Base-by-base conservation (phyloP, 2,329 filamentous ascomycete genomes). In the Monosporascus ibericus region DNA sequence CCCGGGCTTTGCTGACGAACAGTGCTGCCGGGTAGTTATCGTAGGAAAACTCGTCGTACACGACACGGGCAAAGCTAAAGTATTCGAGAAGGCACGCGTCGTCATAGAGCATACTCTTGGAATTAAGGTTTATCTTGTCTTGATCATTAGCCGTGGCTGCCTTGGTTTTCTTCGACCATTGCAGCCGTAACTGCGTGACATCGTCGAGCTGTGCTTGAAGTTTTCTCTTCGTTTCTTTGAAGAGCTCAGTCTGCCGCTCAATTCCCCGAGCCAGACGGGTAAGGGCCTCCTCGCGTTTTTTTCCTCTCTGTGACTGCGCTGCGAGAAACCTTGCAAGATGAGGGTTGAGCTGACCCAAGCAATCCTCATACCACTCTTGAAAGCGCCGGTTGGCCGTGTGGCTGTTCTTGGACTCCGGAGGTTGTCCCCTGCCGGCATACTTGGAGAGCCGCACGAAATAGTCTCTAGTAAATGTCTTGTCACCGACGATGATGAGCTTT, bases 1-100 rank as follows among this genome's bases (percentile, higher is more conserved):
- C 66, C 1, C 63, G 49, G 6, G 59, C 58, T 8, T 66, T 60
- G 18, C 57, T 55, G 22, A 75, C 58, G 55, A 75, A 74, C 7
- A 65, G 57, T 0, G 61, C 55, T 2, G 69, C 60, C 2, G 53
- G 27, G 3, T 53, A 52, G 24, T 72, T 65, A 38, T 67, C 59
- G 52, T 75, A 75, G 0, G 73, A 73, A 55, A 71, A 74, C 53
- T 76, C 74, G 52, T 76, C 74, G 56, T 70, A 70, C 9, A 76
- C 63, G 11, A 75, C 60, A 4, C 72, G 66, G 18, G 66, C 55
- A 36, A 65, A 75, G 36, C 63, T 70, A 54, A 68, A 74, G 39
- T 63, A 60, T 53, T 75, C 70, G 0, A 76, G 58, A 2, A 69
- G 51, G 6, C 57, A 54, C 14, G 51, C 54, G 1, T 51, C 34